Percentiles rank a stretch among this genome's conserved stretches.
Conservation (phyloP, 768 basidiomycete species). For the Auricularia sp. region DNA sequence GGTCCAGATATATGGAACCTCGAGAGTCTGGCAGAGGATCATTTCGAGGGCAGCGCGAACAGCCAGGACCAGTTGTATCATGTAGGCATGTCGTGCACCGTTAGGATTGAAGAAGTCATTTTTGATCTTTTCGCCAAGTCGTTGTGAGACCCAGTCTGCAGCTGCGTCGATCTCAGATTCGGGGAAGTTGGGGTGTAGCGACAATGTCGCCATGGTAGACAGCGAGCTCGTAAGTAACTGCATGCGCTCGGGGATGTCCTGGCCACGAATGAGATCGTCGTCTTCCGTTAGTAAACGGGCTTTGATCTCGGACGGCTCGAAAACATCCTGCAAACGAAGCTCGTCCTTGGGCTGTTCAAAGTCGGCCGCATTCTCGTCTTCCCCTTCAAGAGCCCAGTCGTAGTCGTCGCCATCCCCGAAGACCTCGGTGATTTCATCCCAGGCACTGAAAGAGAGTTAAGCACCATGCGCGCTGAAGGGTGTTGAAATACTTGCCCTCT, state of each 20-base stretch:
- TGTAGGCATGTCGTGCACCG: conserved; percentile 49
- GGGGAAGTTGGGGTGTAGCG: conserved; percentile 50
- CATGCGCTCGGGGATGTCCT: conserved; percentile 93
- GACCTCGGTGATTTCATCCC: conserved; percentile 92
- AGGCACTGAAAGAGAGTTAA: conserved; percentile 47
- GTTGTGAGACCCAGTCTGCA: conserved; percentile 79
- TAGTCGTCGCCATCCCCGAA: conserved; percentile 97
- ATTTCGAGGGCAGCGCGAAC: conserved; percentile 70
- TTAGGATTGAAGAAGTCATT: conserved; percentile 61
- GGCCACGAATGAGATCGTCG: conserved; percentile 82
- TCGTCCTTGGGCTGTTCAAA: conserved; percentile 49
- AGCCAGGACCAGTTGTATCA: conserved; percentile 61
- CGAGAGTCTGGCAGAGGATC: conserved; percentile 79
- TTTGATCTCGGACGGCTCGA: conserved; percentile 93
- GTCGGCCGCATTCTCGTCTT: conserved; percentile 48
- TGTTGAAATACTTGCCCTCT: conserved; percentile 35
- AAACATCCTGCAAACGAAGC: conserved; percentile 79
- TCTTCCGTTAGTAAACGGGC: conserved; percentile 83
- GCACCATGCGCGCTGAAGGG: conserved; percentile 4
- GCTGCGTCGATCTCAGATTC: conserved; percentile 70
- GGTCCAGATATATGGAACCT: conserved; percentile 91
- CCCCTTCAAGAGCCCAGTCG: conserved; percentile 84
- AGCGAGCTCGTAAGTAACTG: conserved; percentile 80
- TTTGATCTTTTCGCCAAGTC: conserved; percentile 60
- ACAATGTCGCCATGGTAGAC: conserved; percentile 52